Evolutionary conservation across 495 filamentous ascomycete species (phyloP).

Genomic region (Penicillium canariense): DNA sequence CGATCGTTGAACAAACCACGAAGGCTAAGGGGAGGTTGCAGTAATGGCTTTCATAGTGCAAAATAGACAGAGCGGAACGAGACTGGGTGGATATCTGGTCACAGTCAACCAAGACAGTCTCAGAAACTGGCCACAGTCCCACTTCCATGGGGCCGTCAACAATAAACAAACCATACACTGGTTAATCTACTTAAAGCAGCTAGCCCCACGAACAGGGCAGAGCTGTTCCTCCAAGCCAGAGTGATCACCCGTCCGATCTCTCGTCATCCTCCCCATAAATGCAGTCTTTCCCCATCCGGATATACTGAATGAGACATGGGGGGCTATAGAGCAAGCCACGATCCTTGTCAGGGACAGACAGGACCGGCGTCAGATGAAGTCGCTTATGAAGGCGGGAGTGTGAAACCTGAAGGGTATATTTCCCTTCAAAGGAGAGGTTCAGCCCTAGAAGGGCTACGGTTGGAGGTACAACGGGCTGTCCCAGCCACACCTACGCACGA

Average conservation of each 20-base stretch:
- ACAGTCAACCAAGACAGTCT: neutral
- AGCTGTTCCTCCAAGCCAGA: neutral
- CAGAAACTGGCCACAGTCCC: neutral
- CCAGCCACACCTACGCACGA: conserved; percentile 22
- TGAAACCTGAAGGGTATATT: conserved; percentile 8
- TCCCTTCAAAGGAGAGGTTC: conserved; percentile 9
- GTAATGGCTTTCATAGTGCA: neutral
- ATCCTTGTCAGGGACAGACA: neutral
- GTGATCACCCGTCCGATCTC: neutral
- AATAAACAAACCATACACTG: neutral
- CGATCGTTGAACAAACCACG: neutral
- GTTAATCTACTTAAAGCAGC: neutral
- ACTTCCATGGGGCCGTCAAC: neutral
- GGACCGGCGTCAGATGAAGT: neutral
- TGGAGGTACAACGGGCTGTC: conserved; percentile 17
- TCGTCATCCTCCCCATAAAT: neutral
- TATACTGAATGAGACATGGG: neutral
- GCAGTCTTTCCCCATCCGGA: neutral
- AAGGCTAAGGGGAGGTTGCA: neutral
- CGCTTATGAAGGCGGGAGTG: neutral
- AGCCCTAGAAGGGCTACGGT: conserved; percentile 10
- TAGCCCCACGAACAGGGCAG: neutral
- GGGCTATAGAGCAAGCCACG: neutral
- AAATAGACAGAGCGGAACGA: neutral
- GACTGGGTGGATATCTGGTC: neutral